Conservation (phyloP, 768 basidiomycete genomes). For the Coprinopsis marcescibilis region DNA sequence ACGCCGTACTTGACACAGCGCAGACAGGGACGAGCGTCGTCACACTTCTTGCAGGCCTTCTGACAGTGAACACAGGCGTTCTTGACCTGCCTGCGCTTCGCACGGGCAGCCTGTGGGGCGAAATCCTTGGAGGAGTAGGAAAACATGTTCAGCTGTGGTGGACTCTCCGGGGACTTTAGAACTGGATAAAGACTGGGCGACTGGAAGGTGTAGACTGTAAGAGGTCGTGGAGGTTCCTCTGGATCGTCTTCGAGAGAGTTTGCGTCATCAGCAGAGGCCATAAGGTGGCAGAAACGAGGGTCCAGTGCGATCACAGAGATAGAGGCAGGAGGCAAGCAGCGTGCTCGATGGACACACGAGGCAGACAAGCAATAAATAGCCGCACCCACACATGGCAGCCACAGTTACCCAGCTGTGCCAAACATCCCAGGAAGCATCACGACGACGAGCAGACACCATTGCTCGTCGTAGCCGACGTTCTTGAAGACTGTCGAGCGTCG, state of each 20-base stretch:
- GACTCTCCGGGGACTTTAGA: conserved; percentile 43
- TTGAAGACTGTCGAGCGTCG: background rate
- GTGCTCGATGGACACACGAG: background rate
- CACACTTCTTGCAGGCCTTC: conserved; percentile 89
- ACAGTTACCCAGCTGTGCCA: background rate
- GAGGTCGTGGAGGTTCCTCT: background rate
- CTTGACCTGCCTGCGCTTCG: conserved; percentile 86
- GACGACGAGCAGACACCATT: background rate
- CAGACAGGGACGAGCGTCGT: conserved; percentile 87
- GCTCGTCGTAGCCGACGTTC: background rate
- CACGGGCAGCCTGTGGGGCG: conserved; percentile 46
- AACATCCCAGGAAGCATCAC: background rate
- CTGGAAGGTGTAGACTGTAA: too few species aligned
- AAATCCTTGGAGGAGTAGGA: conserved; percentile 40
- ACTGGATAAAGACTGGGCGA: conserved; percentile 32
- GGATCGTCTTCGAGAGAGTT: conserved; percentile 4
- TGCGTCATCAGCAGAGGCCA: conserved; percentile 6
- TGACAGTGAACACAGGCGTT: conserved; percentile 89
- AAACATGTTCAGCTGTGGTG: conserved; percentile 61
- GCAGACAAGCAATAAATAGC: background rate
- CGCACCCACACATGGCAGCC: background rate
- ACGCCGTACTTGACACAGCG: conserved; percentile 90
- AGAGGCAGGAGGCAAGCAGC: background rate
- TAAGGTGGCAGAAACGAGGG: conserved; percentile 5
- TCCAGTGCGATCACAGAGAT: background rate